Conservation (phyloP, 73 alveolate species). For the Paramecium octaurelia region DNA sequence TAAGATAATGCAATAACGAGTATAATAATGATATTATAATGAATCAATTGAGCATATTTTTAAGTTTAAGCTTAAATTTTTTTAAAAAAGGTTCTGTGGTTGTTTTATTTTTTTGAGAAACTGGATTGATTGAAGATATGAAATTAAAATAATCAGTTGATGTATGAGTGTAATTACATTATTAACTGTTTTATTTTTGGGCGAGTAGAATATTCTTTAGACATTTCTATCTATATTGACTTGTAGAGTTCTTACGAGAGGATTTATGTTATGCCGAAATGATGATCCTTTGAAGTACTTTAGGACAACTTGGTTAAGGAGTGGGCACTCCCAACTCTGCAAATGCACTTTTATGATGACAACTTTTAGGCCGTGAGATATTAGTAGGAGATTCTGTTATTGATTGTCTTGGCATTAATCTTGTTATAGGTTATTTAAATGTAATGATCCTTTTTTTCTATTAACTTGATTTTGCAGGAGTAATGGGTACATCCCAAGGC, state of each 20-base stretch:
- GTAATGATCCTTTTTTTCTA: neutral
- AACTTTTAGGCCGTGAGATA: neutral
- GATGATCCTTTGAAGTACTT: neutral
- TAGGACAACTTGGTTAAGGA: neutral
- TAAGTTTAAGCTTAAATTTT: neutral
- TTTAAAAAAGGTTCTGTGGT: neutral
- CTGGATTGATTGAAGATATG: neutral
- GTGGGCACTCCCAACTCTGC: neutral
- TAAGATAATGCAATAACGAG: neutral
- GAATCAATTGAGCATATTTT: neutral
- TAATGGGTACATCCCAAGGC: neutral
- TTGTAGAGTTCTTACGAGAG: constrained; percentile 24
- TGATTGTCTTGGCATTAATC: neutral
- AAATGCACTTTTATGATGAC: constrained; percentile 6
- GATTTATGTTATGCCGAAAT: neutral
- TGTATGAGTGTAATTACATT: neutral
- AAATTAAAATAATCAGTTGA: constrained; percentile 1
- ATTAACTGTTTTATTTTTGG: neutral
- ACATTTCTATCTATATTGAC: constrained; percentile 24
- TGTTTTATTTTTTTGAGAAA: constrained; percentile 22
- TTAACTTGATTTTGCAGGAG: neutral
- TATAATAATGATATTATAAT: neutral
- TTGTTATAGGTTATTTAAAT: neutral
- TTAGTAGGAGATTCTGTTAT: neutral
- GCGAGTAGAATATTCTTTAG: neutral